These are phyloP conservation scores for Neonectria hederae DNA, from an alignment of 2,329 filamentous ascomycete genomes.

Conservation along the genomic window DNA sequence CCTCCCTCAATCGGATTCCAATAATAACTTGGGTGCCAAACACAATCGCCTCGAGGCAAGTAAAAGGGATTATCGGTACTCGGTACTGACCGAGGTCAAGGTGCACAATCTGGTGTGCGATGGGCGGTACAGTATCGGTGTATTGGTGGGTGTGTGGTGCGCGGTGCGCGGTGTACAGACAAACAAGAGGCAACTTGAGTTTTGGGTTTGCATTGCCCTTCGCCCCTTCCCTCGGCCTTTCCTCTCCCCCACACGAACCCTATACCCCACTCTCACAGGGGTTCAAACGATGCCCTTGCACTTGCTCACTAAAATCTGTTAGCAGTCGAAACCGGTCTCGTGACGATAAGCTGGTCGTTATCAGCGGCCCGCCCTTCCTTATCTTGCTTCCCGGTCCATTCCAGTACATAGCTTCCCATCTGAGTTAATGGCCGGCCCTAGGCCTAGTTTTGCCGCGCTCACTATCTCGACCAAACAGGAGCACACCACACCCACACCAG, in stretches of 20 bases:
- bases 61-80: not conserved
- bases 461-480: conserved; percentile 6
- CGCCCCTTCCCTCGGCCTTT: not conserved
- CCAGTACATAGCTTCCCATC: conserved; percentile 21
- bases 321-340: conserved; percentile 35
- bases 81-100: not conserved
- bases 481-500: not conserved
- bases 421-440: conserved; percentile 11
- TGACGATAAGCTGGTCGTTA: conserved; percentile 21
- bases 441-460: not conserved
- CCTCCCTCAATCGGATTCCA: not conserved
- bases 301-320: conserved; percentile 44
- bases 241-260: conserved; percentile 14
- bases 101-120: not conserved
- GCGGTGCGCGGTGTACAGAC: no score
- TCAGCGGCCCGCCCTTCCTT: conserved; percentile 13
- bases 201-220: not conserved
- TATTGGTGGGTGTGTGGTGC: not conserved
- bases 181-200: not conserved
- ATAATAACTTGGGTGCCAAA: not conserved
- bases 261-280: not conserved
- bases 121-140: no score
- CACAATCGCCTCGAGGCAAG: not conserved
- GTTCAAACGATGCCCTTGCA: not conserved
- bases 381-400: conserved; percentile 29